A percentile compares a stretch with the other conserved stretches of the same genome.
These are phyloP conservation scores for Crepidotus variabilis DNA, from an alignment of 768 basidiomycete genomes.

Conservation along the genomic window DNA sequence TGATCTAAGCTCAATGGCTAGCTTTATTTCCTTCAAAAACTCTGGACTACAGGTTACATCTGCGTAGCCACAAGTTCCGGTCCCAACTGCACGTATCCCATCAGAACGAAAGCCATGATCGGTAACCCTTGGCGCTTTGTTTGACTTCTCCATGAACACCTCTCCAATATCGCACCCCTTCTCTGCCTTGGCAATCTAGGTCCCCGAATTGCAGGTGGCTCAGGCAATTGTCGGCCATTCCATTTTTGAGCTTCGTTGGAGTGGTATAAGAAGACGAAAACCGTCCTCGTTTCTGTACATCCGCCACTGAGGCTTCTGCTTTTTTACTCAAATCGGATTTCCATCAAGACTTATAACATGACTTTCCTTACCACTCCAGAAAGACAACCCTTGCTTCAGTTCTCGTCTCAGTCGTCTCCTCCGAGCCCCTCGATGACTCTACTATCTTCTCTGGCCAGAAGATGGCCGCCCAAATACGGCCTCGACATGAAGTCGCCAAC, in stretches of 20 bases:
- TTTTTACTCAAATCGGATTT: not conserved
- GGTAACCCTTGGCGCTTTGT: not conserved
- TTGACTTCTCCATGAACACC: not conserved
- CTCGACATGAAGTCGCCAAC: conserved; percentile 2
- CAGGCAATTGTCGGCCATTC: not conserved
- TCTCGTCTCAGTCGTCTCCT: not conserved
- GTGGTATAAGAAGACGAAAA: not conserved
- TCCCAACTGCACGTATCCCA: not conserved
- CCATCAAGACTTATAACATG: not conserved
- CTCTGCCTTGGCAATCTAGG: not conserved
- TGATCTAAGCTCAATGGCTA: too few species aligned
- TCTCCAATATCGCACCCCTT: not conserved
- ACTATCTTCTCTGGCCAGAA: not conserved
- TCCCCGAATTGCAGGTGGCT: not conserved
- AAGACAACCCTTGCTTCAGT: not conserved
- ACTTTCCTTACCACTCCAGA: not conserved
- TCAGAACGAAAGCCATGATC: not conserved
- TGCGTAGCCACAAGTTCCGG: too few species aligned
- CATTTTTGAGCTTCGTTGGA: not conserved
- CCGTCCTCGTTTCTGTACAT: not conserved
- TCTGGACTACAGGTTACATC: too few species aligned
- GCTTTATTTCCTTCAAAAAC: too few species aligned
- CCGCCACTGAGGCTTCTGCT: not conserved
- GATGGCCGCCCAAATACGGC: not conserved
- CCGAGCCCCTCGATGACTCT: not conserved